A percentile compares a stretch with the other conserved stretches of the same genome.
Evolutionary conservation across 495 filamentous ascomycete species (phyloP).

Genomic region (Echria macrotheca): DNA sequence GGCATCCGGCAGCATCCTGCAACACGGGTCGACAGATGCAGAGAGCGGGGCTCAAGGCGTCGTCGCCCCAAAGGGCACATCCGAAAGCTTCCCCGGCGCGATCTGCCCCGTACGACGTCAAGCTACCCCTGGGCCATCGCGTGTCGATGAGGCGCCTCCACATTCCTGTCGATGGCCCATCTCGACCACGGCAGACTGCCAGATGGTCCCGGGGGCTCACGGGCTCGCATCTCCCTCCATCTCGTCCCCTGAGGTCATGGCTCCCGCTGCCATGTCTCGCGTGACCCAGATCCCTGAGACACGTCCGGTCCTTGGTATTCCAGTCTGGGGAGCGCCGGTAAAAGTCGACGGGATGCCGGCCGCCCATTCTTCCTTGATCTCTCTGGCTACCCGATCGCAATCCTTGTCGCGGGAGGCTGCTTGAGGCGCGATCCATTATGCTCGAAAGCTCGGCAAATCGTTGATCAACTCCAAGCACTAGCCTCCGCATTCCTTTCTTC

Average conservation of each 20-base stretch:
- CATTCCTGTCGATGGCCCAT: slow-evolving; percentile 3
- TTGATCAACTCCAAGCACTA: slow-evolving; percentile 22
- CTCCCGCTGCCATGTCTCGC: slow-evolving; percentile 11
- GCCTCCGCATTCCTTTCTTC: slow-evolving; percentile 22
- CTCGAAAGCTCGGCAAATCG: slow-evolving; percentile 16
- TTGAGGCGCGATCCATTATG: slow-evolving; percentile 22
- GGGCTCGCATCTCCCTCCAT: not conserved
- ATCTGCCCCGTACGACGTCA: not conserved
- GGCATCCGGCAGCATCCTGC: slow-evolving; percentile 7
- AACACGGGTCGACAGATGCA: slow-evolving; percentile 11
- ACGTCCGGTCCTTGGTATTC: slow-evolving; percentile 18
- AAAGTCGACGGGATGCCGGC: slow-evolving; percentile 18
- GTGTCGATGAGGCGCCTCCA: slow-evolving; percentile 19
- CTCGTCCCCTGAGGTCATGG: slow-evolving; percentile 8
- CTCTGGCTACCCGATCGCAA: slow-evolving; percentile 8
- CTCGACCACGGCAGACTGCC: slow-evolving; percentile 10
- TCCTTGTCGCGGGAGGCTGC: slow-evolving; percentile 21
- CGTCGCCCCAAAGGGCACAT: not conserved
- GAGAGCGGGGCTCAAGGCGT: not conserved
- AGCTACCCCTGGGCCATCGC: slow-evolving; percentile 9
- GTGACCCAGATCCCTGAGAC: slow-evolving; percentile 15
- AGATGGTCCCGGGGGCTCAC: not conserved
- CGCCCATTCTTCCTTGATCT: slow-evolving; percentile 6
- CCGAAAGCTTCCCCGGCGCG: not conserved
- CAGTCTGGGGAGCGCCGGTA: slow-evolving; percentile 14